Evolutionary conservation across 2,329 filamentous ascomycete genomes (phyloP), one percentile per base, ranked within the genome.

Genomic region (Cercospora sp.): DNA sequence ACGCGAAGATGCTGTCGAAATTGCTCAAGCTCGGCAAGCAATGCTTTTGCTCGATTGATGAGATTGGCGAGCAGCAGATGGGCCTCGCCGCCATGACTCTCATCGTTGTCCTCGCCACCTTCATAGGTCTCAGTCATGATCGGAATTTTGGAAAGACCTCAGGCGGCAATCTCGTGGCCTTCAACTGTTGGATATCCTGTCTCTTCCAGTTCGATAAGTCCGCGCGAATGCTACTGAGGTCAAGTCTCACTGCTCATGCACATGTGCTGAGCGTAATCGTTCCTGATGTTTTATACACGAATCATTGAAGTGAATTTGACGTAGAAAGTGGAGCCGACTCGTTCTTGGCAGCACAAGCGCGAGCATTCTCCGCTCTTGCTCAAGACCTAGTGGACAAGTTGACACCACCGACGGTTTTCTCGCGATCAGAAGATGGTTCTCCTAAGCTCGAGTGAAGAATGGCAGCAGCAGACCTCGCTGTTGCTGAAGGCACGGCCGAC

Each of bases 401-500:
- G 16, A 13, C 42, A 60, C 23, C 18, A 57, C 26, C 58, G 7
- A 60, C 60, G 36, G 28, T 9, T n/a, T n/a, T 31, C 30, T 20
- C 20, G 31, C 33, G 23, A 63, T 51, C 48, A 16, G 20, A 72
- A 69, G 9, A 97, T 97, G 94, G 90, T 91, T 2, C 89, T 91
- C 79, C 89, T 96, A 78, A 83, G 86, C 62, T 93, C 92, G 67
- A 91, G 91, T 80, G 90, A 96, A 81, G 90, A 94, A 82, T 99
- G 93, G 91, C 91, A 97, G 73, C 89, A 91, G 75, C 91, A 97
- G 80, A 97, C 94, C 13, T 84, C 89, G 18, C 88, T 94, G 69
- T 89, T 99, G 67, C 85, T 99, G 64, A 88, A 95, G 81, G 94
- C 95, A 65, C 89, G 92, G 59, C 95, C 95, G 3, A 87, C 87